These are phyloP conservation scores for Euphrasia confusa DNA, from an alignment of 257 asterid genomes.

Conservation along the genomic window DNA sequence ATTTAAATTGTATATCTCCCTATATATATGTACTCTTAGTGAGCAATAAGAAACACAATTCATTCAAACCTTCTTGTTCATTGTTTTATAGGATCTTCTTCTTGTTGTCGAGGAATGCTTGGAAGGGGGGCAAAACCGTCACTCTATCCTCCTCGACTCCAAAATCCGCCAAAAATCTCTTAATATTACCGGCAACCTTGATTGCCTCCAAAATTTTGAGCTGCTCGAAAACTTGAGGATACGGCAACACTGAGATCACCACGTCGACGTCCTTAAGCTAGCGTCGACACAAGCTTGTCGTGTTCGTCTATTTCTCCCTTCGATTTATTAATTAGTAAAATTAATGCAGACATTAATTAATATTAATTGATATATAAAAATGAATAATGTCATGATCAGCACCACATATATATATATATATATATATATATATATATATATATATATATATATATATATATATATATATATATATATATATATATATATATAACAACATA, in stretches of 20 bases:
- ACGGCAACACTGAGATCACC: slow-evolving; percentile 44
- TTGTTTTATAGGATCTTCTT: too few relatives aligned
- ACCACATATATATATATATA: too few relatives aligned
- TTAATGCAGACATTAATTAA: not conserved
- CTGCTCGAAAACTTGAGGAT: slow-evolving; percentile 48
- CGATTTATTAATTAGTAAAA: not conserved
- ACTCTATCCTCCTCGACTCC: slow-evolving; percentile 50
- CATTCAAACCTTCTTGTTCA: too few relatives aligned
- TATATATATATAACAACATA: too few relatives aligned
- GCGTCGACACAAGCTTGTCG: slow-evolving; percentile 38
- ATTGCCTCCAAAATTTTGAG: slow-evolving; percentile 50
- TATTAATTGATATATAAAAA: not conserved
- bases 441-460: too few relatives aligned
- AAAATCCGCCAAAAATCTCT: slow-evolving; percentile 53
- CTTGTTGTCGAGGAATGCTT: slow-evolving; percentile 40
- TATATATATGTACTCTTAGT: too few relatives aligned
- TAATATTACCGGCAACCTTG: slow-evolving; percentile 43
- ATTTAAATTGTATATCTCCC: too few relatives aligned
- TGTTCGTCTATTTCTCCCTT: slow-evolving; percentile 45
- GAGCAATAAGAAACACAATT: too few relatives aligned
- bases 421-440: too few relatives aligned
- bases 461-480: too few relatives aligned
- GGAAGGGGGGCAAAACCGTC: slow-evolving; percentile 40
- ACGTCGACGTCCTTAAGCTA: slow-evolving; percentile 46
- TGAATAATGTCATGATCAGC: not conserved